Percentiles rank a stretch among this genome's conserved stretches.
These are phyloP conservation scores for Cucumis sativus DNA, from an alignment of 306 rosid genomes.

Conservation along the genomic window Cucumber_9930_V3 NC_026655.2:25970501-25971000, in stretches of 20 bases:
- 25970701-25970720: not conserved
- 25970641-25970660: not conserved
- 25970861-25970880: slow-evolving; percentile 92
- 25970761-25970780: not conserved
- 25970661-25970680: not conserved
- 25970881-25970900: slow-evolving; percentile 51
- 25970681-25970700: not conserved
- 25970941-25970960: slow-evolving; percentile 77
- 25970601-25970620: slow-evolving; percentile 34
- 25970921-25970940: slow-evolving; percentile 46
- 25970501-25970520: slow-evolving; percentile 26
- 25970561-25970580: slow-evolving; percentile 35
- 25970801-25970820: slow-evolving; percentile 6
- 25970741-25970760: not conserved
- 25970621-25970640: slow-evolving; percentile 8
- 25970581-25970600: slow-evolving; percentile 37
- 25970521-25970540: slow-evolving; percentile 44
- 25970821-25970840: slow-evolving; percentile 82
- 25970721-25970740: not conserved
- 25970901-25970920: slow-evolving; percentile 44
- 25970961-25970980: slow-evolving; percentile 34
- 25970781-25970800: not conserved
- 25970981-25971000: slow-evolving; percentile 47
- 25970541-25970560: slow-evolving; percentile 70
- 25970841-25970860: slow-evolving; percentile 77